These are phyloP conservation scores for Suhomyces panamericanus DNA, from an alignment of 1,139 yeast genomes.

Conservation along the genomic window DNA sequence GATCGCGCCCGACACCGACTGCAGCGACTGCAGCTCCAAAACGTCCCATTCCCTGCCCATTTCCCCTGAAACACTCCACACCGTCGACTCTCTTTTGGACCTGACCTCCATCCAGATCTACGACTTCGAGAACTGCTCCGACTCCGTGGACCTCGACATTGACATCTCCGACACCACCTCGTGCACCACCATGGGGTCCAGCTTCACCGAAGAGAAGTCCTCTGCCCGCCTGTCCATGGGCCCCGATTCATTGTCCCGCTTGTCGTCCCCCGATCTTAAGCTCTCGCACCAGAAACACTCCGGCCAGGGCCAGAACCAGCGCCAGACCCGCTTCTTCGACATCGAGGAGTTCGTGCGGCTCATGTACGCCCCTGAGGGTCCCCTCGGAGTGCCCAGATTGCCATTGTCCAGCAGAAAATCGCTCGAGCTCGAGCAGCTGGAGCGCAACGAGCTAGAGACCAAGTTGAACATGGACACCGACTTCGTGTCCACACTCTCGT, in stretches of 20 bases:
- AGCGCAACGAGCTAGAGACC: conserved; percentile 15
- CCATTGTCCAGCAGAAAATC: conserved; percentile 29
- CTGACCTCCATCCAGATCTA: conserved; percentile 23
- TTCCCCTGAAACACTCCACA: conserved; percentile 17
- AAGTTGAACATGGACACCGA: conserved; percentile 9
- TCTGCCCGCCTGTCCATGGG: background rate
- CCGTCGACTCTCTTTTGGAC: conserved; percentile 24
- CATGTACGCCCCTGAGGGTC: conserved; percentile 15
- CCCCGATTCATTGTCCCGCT: background rate
- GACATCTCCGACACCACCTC: conserved; percentile 10
- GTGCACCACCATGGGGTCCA: conserved; percentile 3
- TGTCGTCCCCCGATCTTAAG: background rate
- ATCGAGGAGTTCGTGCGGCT: conserved; percentile 24
- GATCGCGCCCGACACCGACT: conserved; percentile 2
- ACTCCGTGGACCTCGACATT: conserved; percentile 8
- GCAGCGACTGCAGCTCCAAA: background rate
- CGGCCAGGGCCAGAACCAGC: conserved; percentile 19
- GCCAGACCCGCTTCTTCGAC: conserved; percentile 27
- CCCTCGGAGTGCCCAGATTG: conserved; percentile 14
- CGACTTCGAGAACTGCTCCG: conserved; percentile 19
- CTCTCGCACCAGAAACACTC: background rate
- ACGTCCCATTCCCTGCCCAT: conserved; percentile 8
- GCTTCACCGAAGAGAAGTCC: conserved; percentile 1
- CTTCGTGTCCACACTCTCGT: conserved; percentile 10
- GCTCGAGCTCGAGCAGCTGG: conserved; percentile 26